Evolutionary conservation across 2,329 filamentous ascomycete species (phyloP).

Genomic region (Diaporthe destruens): DNA sequence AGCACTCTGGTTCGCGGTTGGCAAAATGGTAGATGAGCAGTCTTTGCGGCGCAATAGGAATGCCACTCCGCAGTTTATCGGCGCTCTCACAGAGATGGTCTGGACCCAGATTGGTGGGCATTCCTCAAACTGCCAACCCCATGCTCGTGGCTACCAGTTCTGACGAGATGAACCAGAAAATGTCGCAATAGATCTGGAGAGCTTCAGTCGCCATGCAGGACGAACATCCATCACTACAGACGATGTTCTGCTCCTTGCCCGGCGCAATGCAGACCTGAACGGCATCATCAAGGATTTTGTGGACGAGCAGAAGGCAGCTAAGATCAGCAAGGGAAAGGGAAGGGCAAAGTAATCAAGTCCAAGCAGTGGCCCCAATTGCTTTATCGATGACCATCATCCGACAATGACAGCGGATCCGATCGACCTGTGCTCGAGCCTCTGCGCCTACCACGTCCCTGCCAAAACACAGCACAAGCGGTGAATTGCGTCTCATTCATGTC

Average conservation of each 20-base stretch:
- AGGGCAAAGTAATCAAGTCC: slow-evolving; percentile 50
- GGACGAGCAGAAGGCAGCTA: slow-evolving; percentile 67
- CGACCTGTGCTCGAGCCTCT: background rate
- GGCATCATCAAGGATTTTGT: slow-evolving; percentile 78
- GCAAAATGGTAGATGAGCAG: slow-evolving; percentile 90
- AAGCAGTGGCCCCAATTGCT: background rate
- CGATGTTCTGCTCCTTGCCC: slow-evolving; percentile 87
- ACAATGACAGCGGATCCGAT: background rate
- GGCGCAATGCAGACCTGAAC: slow-evolving; percentile 88
- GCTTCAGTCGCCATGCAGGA: slow-evolving; percentile 79
- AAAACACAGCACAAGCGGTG: background rate
- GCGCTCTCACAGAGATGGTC: slow-evolving; percentile 85
- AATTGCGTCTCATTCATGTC: too few relatives aligned
- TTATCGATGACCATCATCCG: background rate
- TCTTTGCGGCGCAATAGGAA: slow-evolving; percentile 80
- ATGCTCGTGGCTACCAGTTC: background rate
- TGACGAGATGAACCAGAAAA: slow-evolving; percentile 58
- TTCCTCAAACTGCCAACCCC: background rate
- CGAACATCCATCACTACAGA: slow-evolving; percentile 84
- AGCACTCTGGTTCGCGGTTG: slow-evolving; percentile 85
- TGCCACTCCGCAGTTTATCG: slow-evolving; percentile 92
- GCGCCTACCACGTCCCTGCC: background rate
- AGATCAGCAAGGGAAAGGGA: slow-evolving; percentile 48
- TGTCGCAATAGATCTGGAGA: slow-evolving; percentile 68
- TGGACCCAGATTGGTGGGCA: slow-evolving; percentile 85